Conservation (phyloP, 441 rosid genomes). For the Adansonia rubrostipa region DNA sequence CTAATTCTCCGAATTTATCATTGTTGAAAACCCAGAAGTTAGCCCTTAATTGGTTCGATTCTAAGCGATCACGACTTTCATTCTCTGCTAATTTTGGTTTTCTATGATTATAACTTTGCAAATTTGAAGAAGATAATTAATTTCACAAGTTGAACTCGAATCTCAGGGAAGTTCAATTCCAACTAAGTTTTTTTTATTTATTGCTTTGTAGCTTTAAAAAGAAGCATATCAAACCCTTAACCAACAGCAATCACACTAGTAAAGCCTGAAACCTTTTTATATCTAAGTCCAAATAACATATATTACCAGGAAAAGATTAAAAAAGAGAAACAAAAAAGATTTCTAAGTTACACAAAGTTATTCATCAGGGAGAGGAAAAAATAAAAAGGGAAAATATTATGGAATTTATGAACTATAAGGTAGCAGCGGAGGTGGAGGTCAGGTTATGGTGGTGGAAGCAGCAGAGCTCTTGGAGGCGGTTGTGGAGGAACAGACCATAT, state of each 20-base stretch:
- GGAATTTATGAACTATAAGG: neutral
- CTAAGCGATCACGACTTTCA: neutral
- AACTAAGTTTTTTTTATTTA: too few relatives aligned
- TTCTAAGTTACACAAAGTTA: neutral
- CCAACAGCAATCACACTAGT: neutral
- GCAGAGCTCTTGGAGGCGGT: neutral
- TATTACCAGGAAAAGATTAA: neutral
- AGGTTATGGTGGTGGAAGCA: neutral
- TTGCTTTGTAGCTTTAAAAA: too few relatives aligned
- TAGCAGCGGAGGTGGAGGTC: neutral
- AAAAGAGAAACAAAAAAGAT: too few relatives aligned
- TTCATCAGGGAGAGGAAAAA: neutral
- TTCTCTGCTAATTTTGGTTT: neutral
- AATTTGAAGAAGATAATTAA: too few relatives aligned
- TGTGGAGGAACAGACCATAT: neutral
- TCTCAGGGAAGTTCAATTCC: too few relatives aligned
- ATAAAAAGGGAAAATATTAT: neutral
- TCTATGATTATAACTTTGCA: neutral
- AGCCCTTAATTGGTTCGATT: neutral
- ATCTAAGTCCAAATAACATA: neutral
- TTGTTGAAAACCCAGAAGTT: neutral
- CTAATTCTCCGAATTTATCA: neutral
- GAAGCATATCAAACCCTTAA: neutral
- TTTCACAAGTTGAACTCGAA: too few relatives aligned
- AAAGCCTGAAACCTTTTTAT: neutral